phyloP scores from a whole-genome alignment of 805 yeast genomes.

The Cyberlindnera americana region DNA sequence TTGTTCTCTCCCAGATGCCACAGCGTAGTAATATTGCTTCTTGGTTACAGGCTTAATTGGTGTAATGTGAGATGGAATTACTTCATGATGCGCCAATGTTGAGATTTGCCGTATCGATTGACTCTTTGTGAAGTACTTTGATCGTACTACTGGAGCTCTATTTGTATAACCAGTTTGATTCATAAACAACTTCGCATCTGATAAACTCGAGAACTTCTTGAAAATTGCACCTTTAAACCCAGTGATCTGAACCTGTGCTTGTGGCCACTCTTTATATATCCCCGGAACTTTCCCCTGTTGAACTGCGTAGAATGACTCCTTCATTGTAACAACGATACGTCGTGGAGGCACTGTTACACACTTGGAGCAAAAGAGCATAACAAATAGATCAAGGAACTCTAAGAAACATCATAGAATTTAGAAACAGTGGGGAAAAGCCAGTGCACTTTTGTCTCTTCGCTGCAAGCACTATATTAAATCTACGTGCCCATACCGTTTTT shows the following conservation, averaged over 20 bases:
- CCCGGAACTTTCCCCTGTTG: constrained; percentile 40
- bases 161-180: not conserved
- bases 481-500: too few species aligned
- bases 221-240: constrained; percentile 37
- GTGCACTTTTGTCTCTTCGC: too few species aligned
- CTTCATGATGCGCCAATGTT: too few species aligned
- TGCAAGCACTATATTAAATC: too few species aligned
- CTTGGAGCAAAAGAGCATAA: too few species aligned
- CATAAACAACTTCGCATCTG: not conserved
- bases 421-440: too few species aligned
- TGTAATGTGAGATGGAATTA: too few species aligned
- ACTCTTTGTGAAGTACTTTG: not conserved
- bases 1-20: constrained; percentile 43
- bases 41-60: too few species aligned
- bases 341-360: too few species aligned
- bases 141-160: not conserved
- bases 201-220: constrained; percentile 38
- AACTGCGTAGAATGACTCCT: constrained; percentile 47
- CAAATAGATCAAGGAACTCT: too few species aligned
- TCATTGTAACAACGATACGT: constrained; percentile 1
- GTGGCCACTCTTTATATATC: constrained; percentile 57
- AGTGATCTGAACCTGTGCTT: constrained; percentile 45
- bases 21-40: constrained; percentile 44
- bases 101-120: too few species aligned
- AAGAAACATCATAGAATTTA: too few species aligned